A percentile compares a stretch with the other conserved stretches of the same genome.
phyloP scores from a whole-genome alignment of 345 rosid species.

The Gynandropsis gynandra region DNA sequence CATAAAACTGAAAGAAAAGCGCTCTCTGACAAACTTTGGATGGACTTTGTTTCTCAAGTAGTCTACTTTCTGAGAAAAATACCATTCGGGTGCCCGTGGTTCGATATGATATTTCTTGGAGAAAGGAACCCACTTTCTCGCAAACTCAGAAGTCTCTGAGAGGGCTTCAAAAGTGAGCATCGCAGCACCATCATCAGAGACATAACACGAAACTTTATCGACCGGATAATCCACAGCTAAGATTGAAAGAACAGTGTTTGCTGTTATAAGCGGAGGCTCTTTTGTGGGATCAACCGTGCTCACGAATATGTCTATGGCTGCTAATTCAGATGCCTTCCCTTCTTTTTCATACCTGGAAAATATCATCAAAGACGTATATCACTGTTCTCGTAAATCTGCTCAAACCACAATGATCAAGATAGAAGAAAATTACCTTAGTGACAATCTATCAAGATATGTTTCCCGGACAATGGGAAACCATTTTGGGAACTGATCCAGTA shows the following conservation, averaged over 20 bases:
- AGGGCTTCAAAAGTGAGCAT: slow-evolving; percentile 74
- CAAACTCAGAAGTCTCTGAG: slow-evolving; percentile 64
- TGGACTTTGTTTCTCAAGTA: slow-evolving; percentile 48
- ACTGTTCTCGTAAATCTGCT: too few relatives aligned
- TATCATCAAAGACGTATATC: too few relatives aligned
- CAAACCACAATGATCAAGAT: too few relatives aligned
- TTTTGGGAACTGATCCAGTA: slow-evolving; percentile 63
- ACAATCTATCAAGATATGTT: slow-evolving; percentile 67
- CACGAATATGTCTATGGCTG: slow-evolving; percentile 52
- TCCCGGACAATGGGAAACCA: slow-evolving; percentile 59
- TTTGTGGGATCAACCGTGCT: slow-evolving; percentile 71
- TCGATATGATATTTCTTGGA: slow-evolving; percentile 53
- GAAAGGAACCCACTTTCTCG: slow-evolving; percentile 69
- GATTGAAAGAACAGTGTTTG: slow-evolving; percentile 68
- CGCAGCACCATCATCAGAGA: too few relatives aligned
- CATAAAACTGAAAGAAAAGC: too few relatives aligned
- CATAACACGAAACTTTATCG: too few relatives aligned
- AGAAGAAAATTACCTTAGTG: slow-evolving; percentile 37
- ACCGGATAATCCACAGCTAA: slow-evolving; percentile 43
- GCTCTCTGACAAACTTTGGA: slow-evolving; percentile 47
- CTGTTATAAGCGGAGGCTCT: slow-evolving; percentile 69
- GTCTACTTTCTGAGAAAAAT: slow-evolving; percentile 49
- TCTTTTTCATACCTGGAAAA: slow-evolving; percentile 50
- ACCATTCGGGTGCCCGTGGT: slow-evolving; percentile 71
- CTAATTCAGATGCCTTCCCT: slow-evolving; percentile 50